Conservation (phyloP, 2,329 filamentous ascomycete genomes). For the Sordariomycetes sp. region DNA sequence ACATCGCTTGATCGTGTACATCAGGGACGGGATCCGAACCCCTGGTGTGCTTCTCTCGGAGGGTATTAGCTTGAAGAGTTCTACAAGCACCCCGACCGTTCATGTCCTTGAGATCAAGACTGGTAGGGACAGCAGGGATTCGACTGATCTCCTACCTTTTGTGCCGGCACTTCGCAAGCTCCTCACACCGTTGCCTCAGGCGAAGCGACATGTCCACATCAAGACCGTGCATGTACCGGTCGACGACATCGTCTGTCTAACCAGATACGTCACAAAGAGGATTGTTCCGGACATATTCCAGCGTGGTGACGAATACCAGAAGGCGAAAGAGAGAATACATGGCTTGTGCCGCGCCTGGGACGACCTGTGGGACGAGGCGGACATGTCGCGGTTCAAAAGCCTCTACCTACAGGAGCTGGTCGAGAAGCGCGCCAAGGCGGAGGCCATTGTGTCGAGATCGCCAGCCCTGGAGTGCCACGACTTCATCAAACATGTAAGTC, state of each 20-base stretch:
- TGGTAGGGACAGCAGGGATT: constrained; percentile 56
- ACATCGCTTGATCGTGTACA: constrained; percentile 74
- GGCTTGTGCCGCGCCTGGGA: constrained; percentile 67
- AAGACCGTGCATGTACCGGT: constrained; percentile 63
- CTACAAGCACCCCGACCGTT: constrained; percentile 51
- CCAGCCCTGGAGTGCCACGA: constrained; percentile 60
- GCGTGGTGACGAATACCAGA: constrained; percentile 33
- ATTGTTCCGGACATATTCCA: constrained; percentile 49
- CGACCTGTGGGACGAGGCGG: constrained; percentile 71
- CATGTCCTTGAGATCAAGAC: constrained; percentile 71
- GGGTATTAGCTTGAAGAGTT: constrained; percentile 52
- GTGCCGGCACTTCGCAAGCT: constrained; percentile 57
- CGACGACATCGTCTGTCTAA: constrained; percentile 75
- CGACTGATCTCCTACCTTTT: constrained; percentile 81
- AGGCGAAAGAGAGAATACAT: constrained; percentile 58
- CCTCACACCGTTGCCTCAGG: constrained; percentile 57
- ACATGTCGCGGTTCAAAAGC: constrained; percentile 73
- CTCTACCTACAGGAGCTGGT: constrained; percentile 71
- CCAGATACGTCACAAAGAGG: constrained; percentile 52
- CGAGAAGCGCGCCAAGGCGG: constrained; percentile 56
- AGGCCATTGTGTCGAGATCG: constrained; percentile 50
- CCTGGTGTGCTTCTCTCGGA: constrained; percentile 72
- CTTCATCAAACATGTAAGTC: constrained; percentile 78
- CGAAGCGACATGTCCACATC: constrained; percentile 54
- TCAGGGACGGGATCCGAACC: constrained; percentile 72